Evolutionary conservation across 345 rosid species (phyloP).

Genomic region (Garcia nutans): DNA sequence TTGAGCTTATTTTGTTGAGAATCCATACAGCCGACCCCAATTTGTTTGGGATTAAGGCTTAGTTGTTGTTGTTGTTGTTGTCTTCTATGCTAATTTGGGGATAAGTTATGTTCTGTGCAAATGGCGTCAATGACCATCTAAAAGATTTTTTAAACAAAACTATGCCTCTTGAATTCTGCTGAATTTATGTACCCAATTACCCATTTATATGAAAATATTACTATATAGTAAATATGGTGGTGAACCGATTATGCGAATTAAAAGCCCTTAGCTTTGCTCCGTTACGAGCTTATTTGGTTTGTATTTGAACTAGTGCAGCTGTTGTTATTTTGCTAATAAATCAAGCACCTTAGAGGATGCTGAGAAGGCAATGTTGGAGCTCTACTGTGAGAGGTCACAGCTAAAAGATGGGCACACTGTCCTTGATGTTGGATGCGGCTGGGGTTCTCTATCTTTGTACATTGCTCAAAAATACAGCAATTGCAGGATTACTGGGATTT

Average conservation of each 20-base stretch:
- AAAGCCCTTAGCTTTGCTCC: background rate
- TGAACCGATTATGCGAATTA: no score
- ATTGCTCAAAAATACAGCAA: constrained; percentile 62
- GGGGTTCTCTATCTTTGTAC: constrained; percentile 82
- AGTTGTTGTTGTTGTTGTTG: no score
- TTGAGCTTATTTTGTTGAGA: no score
- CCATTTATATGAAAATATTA: background rate
- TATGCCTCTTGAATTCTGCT: no score
- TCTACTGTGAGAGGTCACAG: constrained; percentile 66
- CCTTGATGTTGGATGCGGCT: constrained; percentile 89
- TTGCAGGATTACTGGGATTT: constrained; percentile 74
- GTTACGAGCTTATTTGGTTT: constrained; percentile 2
- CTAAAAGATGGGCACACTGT: constrained; percentile 70
- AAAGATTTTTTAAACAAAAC: no score
- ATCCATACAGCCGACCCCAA: no score
- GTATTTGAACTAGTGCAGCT: constrained; percentile 34
- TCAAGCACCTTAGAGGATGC: constrained; percentile 70
- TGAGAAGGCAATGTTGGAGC: constrained; percentile 69
- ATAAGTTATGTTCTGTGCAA: no score
- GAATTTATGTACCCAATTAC: background rate
- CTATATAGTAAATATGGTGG: no score
- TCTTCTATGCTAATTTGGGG: no score
- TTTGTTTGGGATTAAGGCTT: no score
- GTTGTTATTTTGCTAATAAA: constrained; percentile 65
- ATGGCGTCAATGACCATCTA: no score